These are phyloP conservation scores for Starmerella scarabaei DNA, from an alignment of 805 yeast species.

Conservation along the genomic window DNA sequence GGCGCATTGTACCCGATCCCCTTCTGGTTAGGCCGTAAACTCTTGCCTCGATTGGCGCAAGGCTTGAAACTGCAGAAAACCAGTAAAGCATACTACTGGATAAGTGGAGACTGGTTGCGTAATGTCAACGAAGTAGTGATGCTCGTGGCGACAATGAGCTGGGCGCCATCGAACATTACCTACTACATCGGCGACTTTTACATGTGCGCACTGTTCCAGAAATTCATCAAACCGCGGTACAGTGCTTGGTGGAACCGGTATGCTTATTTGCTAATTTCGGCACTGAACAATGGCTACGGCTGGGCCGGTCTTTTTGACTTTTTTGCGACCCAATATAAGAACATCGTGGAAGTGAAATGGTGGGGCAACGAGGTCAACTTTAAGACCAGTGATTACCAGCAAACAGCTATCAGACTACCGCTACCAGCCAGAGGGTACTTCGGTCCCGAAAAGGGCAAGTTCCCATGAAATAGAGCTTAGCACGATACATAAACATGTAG, in stretches of 20 bases:
- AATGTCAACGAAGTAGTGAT: slow-evolving; percentile 11
- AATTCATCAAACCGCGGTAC: slow-evolving; percentile 31
- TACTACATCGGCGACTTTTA: slow-evolving; percentile 31
- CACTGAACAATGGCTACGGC: slow-evolving; percentile 39
- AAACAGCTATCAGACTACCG: slow-evolving; percentile 8
- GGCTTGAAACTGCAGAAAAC: slow-evolving; percentile 25
- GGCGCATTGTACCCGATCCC: slow-evolving; percentile 29
- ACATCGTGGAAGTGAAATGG: slow-evolving; percentile 45
- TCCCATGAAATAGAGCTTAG: slow-evolving; percentile 7
- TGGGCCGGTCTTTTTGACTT: slow-evolving; percentile 36
- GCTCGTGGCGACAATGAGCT: slow-evolving; percentile 11
- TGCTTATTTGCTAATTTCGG: slow-evolving; percentile 38
- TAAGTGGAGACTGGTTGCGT: slow-evolving; percentile 31
- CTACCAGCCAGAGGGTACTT: slow-evolving; percentile 23
- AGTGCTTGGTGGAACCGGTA: slow-evolving; percentile 42
- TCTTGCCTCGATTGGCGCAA: slow-evolving; percentile 6
- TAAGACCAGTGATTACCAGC: slow-evolving; percentile 6
- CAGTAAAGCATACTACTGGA: slow-evolving; percentile 30
- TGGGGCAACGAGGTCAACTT: slow-evolving; percentile 41
- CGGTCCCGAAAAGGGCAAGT: slow-evolving; percentile 24
- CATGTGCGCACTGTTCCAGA: slow-evolving; percentile 34
- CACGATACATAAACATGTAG: neutral
- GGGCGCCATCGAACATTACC: slow-evolving; percentile 38
- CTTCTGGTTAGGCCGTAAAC: slow-evolving; percentile 12
- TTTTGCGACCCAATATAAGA: slow-evolving; percentile 29